A percentile compares a stretch with the other conserved stretches of the same genome.
Evolutionary conservation across 306 rosid species (phyloP).

Genomic region (Rubus parviflorus): DNA sequence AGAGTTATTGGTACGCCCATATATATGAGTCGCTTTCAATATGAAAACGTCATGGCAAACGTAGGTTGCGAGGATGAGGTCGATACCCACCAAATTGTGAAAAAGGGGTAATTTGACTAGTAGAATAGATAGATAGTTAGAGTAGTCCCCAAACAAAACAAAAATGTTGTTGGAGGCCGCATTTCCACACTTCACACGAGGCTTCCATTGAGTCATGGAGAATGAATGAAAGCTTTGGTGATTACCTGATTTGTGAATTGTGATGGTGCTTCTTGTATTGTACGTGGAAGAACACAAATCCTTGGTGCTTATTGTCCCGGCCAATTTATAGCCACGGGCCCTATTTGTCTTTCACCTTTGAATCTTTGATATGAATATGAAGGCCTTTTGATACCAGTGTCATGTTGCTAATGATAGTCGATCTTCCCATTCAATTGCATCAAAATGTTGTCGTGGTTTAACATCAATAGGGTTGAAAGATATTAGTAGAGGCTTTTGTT

Average conservation of each 20-base stretch:
- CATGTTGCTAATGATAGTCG: too few species aligned
- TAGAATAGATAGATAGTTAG: background rate
- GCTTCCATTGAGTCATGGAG: background rate
- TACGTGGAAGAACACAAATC: background rate
- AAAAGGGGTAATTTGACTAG: slow-evolving; percentile 1
- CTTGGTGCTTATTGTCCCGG: background rate
- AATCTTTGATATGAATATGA: background rate
- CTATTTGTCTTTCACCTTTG: background rate
- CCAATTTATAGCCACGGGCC: background rate
- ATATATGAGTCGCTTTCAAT: background rate
- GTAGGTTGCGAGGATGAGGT: background rate
- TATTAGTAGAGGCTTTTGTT: too few species aligned
- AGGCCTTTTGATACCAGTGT: background rate
- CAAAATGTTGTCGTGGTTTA: too few species aligned
- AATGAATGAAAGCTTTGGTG: background rate
- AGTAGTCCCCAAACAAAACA: background rate
- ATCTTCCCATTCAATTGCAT: too few species aligned
- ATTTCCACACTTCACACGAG: background rate
- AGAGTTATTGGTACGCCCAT: background rate
- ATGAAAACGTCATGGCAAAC: slow-evolving; percentile 7
- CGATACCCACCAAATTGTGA: background rate
- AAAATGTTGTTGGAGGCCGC: background rate
- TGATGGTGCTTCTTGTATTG: background rate
- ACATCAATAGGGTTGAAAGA: too few species aligned
- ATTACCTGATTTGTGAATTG: background rate